phyloP scores from a whole-genome alignment of 176 grass and related monocot genomes.

The maize (Zea mays) region Zm-B73-REFERENCE-NAM-5.0 NC_050101.1:161841501-161842000 shows the following conservation, averaged over 20 bases:
- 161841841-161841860: not conserved
- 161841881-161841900: constrained; percentile 34
- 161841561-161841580: constrained; percentile 1
- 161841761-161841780: not conserved
- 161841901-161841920: constrained; percentile 53
- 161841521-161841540: constrained; percentile 11
- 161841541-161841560: not conserved
- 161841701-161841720: not conserved
- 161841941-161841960: constrained; percentile 50
- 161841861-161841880: constrained; percentile 26
- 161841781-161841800: constrained; percentile 20
- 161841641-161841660: not conserved
- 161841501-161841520: constrained; percentile 10
- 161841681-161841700: not conserved
- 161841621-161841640: not conserved
- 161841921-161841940: constrained; percentile 54
- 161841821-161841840: constrained; percentile 8
- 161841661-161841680: not conserved
- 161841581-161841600: constrained; percentile 1
- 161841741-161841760: not conserved
- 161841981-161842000: constrained; percentile 92
- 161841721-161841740: constrained; percentile 18
- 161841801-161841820: constrained; percentile 5
- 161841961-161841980: constrained; percentile 95
- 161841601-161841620: not conserved